Evolutionary conservation across 441 rosid species (phyloP), one percentile per base, ranked within the genome.

Genomic region (Erodium chrysanthum): DNA sequence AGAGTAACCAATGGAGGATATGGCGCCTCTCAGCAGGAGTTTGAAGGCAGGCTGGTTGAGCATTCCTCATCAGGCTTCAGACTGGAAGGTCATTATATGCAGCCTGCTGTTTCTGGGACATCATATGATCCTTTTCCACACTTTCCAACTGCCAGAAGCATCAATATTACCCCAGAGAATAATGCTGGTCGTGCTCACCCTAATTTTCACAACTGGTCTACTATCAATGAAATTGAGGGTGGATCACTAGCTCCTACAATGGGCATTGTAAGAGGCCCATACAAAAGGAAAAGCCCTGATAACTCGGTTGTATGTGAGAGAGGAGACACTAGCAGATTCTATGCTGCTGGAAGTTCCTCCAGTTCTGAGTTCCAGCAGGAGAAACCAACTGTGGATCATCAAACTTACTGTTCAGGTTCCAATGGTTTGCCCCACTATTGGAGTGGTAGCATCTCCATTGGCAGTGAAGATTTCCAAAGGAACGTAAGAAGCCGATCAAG

Each of bases 341-440:
- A 64, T 15, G 63, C 61, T 48, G 81, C 70, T 37, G 83, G 81
- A 65, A 77, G 76, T 73, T 77, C 79, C 63, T 75, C 79, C 44
- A 68, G 65, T 60, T 66, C 74, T 18, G 75, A 73, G 60, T 60
- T 44, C 69, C 61, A 29, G 44, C 65, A 0, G 21, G 77, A 64
- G 50, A 54, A 72, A 44, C 72, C 68, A 56, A 46, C 63, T 68
- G 66, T 66, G 50, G 74, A 67, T 62, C 64, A 52, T 68, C 70
- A 70, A 65, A 68, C 63, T 56, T 21, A 71, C 66, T 52, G 67
- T 64, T 62, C 71, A 42, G 21, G 68, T 64, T 66, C 74, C 68
- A 20, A 33, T 40, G 70, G 75, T 11, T 70, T 70, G 52, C 75
- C 73, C 64, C 73, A 50, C n/a, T 48, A 72, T 15, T 23, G 75